Evolutionary conservation across 345 rosid species (phyloP), one percentile per base, ranked within the genome.

Genomic region (Psidium guajava): DNA sequence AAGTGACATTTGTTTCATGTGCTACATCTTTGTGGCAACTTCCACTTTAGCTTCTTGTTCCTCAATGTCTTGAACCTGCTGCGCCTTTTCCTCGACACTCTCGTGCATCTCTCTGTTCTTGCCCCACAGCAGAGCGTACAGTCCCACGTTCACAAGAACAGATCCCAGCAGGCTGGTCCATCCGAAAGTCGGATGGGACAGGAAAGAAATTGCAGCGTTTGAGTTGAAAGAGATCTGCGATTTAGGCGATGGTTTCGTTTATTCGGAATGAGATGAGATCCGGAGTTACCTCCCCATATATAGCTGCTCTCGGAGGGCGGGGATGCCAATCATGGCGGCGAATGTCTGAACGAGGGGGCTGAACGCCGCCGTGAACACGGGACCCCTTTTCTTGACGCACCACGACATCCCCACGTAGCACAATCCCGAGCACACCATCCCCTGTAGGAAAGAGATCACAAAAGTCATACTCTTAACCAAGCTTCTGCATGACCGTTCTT

Each of bases 121-220:
- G 2, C 98, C 99, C 99, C 96, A 96, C 21, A 94, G 90, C 40
- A 96, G 94, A 86, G 90, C 85, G 88, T 95, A 94, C 50, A 96
- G 88, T 56, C 98, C 98, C 55, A 88, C 87, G 44, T 93, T 89
- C 81, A 95, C 92, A 18, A 93, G 83, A 58, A 93, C 54, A 25
- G 98, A 96, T 85, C 99, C 98, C 40, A 91, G 1, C 84, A 94
- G 83, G 87, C 98, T 96, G 95, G 69, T 84, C 86, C 55, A 50
- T 56, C 22, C 24, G 40, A 28, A 32, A 15, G 22, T 49, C 5
- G 27, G 52, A n/a, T 8, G 42, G 53, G 77, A 53, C 56, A 10
- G 10, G 21, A 32, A 40, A 42, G 50, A 51, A 57, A 54, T 73
- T 8, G 24, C 51, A 8, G 11, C 28, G 42, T 25, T 49, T 49